Conservation (phyloP, 768 basidiomycete species). For the Podaxis sp. region DNA sequence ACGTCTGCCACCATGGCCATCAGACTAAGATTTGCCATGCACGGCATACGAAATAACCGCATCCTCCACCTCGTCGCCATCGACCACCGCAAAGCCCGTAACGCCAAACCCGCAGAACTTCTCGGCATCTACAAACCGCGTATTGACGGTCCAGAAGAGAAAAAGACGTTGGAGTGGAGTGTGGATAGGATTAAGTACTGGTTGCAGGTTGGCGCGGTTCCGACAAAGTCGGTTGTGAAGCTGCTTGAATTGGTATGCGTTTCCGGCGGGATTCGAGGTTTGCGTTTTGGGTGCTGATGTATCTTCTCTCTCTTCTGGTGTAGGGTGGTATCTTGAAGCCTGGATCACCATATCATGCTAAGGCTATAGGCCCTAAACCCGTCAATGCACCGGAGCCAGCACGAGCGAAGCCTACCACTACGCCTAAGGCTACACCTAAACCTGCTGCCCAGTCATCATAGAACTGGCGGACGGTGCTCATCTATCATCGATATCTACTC, state of each 20-base stretch:
- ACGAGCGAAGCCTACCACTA: slow-evolving; percentile 15
- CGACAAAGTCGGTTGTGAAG: slow-evolving; percentile 73
- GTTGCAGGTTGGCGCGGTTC: slow-evolving; percentile 82
- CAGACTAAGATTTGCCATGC: slow-evolving; percentile 82
- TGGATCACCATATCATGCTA: slow-evolving; percentile 53
- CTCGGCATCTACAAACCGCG: slow-evolving; percentile 84
- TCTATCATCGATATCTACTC: not conserved
- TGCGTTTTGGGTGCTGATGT: slow-evolving; percentile 7
- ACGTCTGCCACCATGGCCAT: slow-evolving; percentile 59
- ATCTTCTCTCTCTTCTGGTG: not conserved
- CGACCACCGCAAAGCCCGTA: slow-evolving; percentile 64
- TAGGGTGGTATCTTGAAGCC: slow-evolving; percentile 65
- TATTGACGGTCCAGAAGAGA: slow-evolving; percentile 42
- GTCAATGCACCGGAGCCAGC: slow-evolving; percentile 12
- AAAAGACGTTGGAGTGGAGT: slow-evolving; percentile 88
- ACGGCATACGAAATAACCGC: slow-evolving; percentile 71
- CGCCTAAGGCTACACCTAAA: slow-evolving; percentile 2
- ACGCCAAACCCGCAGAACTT: slow-evolving; percentile 85
- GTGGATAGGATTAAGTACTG: slow-evolving; percentile 88
- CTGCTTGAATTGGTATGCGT: slow-evolving; percentile 74
- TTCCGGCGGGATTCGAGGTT: not conserved
- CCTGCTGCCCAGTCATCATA: not conserved
- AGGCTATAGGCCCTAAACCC: slow-evolving; percentile 18
- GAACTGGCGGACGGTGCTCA: not conserved
- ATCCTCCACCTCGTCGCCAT: slow-evolving; percentile 87